Evolutionary conservation across 345 rosid genomes (phyloP).

Genomic region (Sapria himalayana): DNA sequence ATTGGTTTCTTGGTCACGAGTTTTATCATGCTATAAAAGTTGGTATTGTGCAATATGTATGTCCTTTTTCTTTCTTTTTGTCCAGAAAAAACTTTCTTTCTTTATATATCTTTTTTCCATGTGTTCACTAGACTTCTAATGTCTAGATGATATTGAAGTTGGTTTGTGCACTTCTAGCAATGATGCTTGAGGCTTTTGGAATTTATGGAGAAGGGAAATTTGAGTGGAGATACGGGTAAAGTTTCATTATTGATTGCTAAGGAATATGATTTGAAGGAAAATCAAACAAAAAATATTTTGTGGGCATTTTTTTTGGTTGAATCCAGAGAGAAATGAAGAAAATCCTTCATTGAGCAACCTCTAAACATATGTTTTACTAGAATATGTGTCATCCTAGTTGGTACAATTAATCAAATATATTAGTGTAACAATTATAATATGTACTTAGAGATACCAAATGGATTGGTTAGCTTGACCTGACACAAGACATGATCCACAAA

Average conservation of each 20-base stretch:
- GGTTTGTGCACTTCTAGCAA: constrained; percentile 84
- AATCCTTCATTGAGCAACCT: too few relatives aligned
- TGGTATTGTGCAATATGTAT: constrained; percentile 97
- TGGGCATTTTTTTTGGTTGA: too few relatives aligned
- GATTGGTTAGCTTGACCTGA: too few relatives aligned
- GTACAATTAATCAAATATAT: too few relatives aligned
- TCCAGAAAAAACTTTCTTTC: background rate
- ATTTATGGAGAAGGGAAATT: constrained; percentile 98
- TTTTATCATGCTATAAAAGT: constrained; percentile 88
- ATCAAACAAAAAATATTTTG: too few relatives aligned
- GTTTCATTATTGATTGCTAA: background rate
- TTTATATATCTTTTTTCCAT: constrained; percentile 4
- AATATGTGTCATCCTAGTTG: too few relatives aligned
- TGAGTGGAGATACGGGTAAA: constrained; percentile 86
- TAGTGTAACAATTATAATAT: too few relatives aligned
- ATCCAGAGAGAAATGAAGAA: too few relatives aligned
- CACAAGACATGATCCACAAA: too few relatives aligned
- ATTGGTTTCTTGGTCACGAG: constrained; percentile 92
- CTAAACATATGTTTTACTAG: background rate
- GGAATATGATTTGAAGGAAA: too few relatives aligned
- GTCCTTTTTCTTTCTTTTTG: constrained; percentile 15
- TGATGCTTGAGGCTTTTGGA: constrained; percentile 80
- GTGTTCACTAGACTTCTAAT: constrained; percentile 6
- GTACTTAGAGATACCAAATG: too few relatives aligned
- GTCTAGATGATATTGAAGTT: constrained; percentile 82